Evolutionary conservation across 352 stramenopile genomes (phyloP).

Genomic region (Pythium graminicola): DNA sequence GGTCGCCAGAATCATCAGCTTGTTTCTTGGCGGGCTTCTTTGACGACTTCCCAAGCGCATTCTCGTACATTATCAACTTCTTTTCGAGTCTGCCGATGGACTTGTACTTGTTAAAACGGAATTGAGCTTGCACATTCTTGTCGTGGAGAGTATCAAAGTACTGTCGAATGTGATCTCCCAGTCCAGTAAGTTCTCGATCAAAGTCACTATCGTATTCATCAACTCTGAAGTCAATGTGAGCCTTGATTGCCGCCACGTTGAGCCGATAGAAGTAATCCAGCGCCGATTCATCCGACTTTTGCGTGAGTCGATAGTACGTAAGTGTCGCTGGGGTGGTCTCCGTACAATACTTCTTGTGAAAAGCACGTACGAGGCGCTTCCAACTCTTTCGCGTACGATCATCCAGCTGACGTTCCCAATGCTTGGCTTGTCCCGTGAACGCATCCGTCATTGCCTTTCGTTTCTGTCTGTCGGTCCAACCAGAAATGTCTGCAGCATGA

Average conservation of each 20-base stretch:
- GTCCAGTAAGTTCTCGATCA: not conserved
- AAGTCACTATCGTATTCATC: constrained; percentile 1
- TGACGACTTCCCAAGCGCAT: not conserved
- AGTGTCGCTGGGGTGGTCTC: not conserved
- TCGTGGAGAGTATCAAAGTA: constrained; percentile 21
- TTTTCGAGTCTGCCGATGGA: constrained; percentile 15
- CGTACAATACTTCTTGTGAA: constrained; percentile 14
- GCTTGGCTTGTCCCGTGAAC: not conserved
- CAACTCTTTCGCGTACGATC: constrained; percentile 1
- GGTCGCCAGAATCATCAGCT: not conserved
- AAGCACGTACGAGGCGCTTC: not conserved
- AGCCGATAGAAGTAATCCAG: constrained; percentile 21
- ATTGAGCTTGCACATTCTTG: constrained; percentile 14
- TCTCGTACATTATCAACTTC: constrained; percentile 13
- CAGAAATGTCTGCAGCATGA: constrained; percentile 6
- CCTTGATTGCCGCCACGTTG: constrained; percentile 5
- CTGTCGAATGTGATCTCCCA: constrained; percentile 17
- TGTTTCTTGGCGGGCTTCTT: not conserved
- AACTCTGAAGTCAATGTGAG: constrained; percentile 9
- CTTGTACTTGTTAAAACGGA: constrained; percentile 9
- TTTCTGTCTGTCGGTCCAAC: constrained; percentile 15
- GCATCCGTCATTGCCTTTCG: constrained; percentile 4
- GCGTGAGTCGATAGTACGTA: constrained; percentile 15
- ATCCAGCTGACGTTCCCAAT: constrained; percentile 14
- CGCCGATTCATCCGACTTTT: constrained; percentile 15